Base-by-base conservation (phyloP, 2,329 filamentous ascomycete genomes). In the Cercospora zeina region DNA sequence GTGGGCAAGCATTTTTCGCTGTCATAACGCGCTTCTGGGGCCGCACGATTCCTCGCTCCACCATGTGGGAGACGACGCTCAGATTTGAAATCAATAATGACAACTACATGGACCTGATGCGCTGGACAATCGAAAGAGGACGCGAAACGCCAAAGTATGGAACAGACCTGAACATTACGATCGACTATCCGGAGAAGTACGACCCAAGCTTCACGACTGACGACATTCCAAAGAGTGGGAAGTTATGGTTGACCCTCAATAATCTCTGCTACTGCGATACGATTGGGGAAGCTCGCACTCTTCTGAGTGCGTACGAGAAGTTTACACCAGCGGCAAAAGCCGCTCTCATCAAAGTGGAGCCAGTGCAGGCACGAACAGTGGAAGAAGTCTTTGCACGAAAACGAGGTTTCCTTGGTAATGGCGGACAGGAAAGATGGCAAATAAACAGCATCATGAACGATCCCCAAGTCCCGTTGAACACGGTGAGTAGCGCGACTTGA, bases 211-310 rank as follows among this genome's bases (percentile, higher is more conserved):
- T 7, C 39, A 45, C n/a, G 14, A 21, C n/a, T 45, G 39, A 45
- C 16, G 39, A 16, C 7, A 45, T 16, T 8, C 39, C 39, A 7
- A 45, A 16, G 39, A 45, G 39, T 16, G 39, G 39, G 14, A 45
- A 45, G 39, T 13, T 45, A 6, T 45, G 39, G 39, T 13, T 45
- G n/a, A 45, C 39, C 16, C 19, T 45, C n/a, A 45, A 45, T 21
- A 45, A 45, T 16, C 19, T 45, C n/a, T 45, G 39, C 39, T 45
- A 45, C 39, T 45, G 39, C 39, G 39, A 45, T 13, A 45, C 39
- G 4, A 45, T 45, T 45, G 39, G 16, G 16, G 39, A 45, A 45
- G 39, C 39, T 45, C 39, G 39, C n/a, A 45, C 39, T 45, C 39
- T 45, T 8, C 19, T 45, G 14, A 45, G 39, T 45, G 11, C 39